phyloP scores from a whole-genome alignment of 805 yeast species.

The Candida glaebosa region DNA sequence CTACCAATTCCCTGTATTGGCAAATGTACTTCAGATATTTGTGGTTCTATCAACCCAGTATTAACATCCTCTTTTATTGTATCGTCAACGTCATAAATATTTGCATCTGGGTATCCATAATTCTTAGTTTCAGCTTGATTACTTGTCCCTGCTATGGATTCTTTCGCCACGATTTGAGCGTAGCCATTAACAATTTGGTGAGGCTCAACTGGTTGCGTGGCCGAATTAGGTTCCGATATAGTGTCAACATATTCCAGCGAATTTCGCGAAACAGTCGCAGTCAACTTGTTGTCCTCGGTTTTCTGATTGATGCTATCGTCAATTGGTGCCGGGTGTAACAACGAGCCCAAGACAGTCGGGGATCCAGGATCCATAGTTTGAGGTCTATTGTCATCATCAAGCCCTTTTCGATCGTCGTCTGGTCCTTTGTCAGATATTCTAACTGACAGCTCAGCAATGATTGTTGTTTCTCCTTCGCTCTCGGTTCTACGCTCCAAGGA shows the following conservation, averaged over 20 bases:
- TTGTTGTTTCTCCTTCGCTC: too few species aligned
- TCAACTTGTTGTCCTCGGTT: background rate
- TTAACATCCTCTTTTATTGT: background rate
- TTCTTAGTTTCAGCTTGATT: background rate
- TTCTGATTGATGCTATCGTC: background rate
- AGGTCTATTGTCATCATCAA: too few species aligned
- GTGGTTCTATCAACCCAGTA: background rate
- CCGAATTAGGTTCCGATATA: background rate
- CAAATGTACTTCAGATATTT: background rate
- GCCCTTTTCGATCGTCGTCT: too few species aligned
- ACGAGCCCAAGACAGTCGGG: background rate
- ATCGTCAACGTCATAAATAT: conserved; percentile 2
- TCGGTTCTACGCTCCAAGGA: background rate
- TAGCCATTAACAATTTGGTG: background rate
- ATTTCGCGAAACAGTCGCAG: background rate
- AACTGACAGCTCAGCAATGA: too few species aligned
- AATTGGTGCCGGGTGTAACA: background rate
- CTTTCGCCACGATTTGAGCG: background rate
- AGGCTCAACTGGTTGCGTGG: background rate
- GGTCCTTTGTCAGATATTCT: too few species aligned
- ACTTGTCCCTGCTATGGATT: background rate
- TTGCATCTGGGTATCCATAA: background rate
- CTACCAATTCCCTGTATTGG: background rate
- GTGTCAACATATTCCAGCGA: background rate
- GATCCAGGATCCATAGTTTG: background rate